Evolutionary conservation across 768 basidiomycete genomes (phyloP), one percentile per base, ranked within the genome.

Genomic region (Lepiota venenata): DNA sequence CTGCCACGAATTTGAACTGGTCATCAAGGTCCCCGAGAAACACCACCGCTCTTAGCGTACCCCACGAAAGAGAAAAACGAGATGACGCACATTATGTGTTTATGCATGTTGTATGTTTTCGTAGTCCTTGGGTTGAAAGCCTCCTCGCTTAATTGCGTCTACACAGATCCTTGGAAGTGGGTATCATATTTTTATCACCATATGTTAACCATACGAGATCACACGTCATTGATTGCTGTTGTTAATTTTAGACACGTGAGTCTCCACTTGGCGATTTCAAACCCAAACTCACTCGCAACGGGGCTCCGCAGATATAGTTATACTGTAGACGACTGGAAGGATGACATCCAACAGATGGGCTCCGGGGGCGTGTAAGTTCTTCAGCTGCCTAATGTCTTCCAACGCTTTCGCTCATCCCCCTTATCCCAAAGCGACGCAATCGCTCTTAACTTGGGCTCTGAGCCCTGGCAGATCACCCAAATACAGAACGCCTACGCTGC

Each of bases 361-460:
- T 69, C 72, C 18, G 72, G 69, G 42, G 74, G 75, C 47, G 65
- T 76, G 77, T 78, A 64, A 22, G 76, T 69, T 10, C 29, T 37
- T 11, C 41, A 35, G 9, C 21, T 29, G 38, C 35, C 50, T 3
- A 16, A 1, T 14, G n/a, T 27, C 21, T 11, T 29, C 38, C 29
- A 27, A 15, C n/a, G 15, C 53, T 62, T 42, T 71, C 69, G 25
- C 48, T 44, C 18, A 40, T 37, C 4, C 21, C 20, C 20, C 27
- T 32, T 20, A 45, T 37, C 51, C 12, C 21, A 50, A 32, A 80
- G 76, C 12, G 84, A 86, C 56, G 86, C 80, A 0, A 74, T 86
- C 50, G 84, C 84, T 0, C 67, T 87, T 25, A 88, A 88, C 66
- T 71, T 85, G 41, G 85, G 86, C 37, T 67, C 69, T 3, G 75